Evolutionary conservation across 495 filamentous ascomycete genomes (phyloP).

Genomic region (Pseudevernia furfuracea): DNA sequence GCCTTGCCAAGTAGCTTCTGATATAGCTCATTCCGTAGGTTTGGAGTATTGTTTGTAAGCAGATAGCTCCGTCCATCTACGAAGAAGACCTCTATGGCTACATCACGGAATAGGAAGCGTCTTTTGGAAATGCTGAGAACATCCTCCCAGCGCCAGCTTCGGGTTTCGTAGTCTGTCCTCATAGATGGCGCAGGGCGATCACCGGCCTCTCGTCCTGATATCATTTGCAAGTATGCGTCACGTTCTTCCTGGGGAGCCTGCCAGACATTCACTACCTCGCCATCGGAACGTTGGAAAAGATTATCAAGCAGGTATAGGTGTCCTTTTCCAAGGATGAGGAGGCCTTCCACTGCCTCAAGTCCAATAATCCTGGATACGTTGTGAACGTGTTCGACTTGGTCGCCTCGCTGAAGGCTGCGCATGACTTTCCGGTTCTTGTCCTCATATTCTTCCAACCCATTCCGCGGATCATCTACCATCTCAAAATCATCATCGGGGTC

Average conservation of each 20-base stretch:
- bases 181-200: constrained; percentile 46
- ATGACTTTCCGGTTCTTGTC: constrained; percentile 97
- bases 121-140: constrained; percentile 95
- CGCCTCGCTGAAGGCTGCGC: constrained; percentile 83
- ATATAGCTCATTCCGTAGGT: constrained; percentile 69
- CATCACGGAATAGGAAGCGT: constrained; percentile 89
- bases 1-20: constrained; percentile 65
- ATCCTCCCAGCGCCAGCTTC: constrained; percentile 91
- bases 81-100: constrained; percentile 93
- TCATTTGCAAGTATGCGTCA: constrained; percentile 90
- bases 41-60: constrained; percentile 66
- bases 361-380: constrained; percentile 93
- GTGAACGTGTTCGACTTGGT: constrained; percentile 87
- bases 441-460: constrained; percentile 78
- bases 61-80: constrained; percentile 93
- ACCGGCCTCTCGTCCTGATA: constrained; percentile 65
- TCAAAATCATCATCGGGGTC: constrained; percentile 83
- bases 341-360: constrained; percentile 82
- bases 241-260: constrained; percentile 88
- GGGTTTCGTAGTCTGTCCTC: constrained; percentile 63
- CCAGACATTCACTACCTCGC: constrained; percentile 92
- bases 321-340: constrained; percentile 88
- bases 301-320: constrained; percentile 90
- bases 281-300: constrained; percentile 87
- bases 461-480: constrained; percentile 80